Evolutionary conservation across 768 basidiomycete genomes (phyloP).

Genomic region (Lyophyllum shimeji): DNA sequence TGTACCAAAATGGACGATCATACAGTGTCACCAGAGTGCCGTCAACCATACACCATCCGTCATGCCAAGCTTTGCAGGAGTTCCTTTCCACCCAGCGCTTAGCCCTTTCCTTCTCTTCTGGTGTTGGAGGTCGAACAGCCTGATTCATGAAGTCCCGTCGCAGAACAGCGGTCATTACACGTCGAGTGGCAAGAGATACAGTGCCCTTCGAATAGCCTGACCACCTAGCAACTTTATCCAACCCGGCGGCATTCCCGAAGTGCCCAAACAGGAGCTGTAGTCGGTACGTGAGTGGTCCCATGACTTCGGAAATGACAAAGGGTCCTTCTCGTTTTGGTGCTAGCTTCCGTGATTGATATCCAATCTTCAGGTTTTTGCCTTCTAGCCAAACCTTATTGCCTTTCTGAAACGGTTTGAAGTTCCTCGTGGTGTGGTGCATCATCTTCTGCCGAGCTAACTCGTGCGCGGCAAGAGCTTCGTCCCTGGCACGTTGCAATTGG

Average conservation of each 20-base stretch:
- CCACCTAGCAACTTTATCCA: slow-evolving; percentile 23
- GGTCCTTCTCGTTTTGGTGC: too few species aligned
- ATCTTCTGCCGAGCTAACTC: too few species aligned
- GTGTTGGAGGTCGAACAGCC: not conserved
- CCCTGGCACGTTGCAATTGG: too few species aligned
- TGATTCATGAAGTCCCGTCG: not conserved
- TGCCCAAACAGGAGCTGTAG: too few species aligned
- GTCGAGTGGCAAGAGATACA: slow-evolving; percentile 15
- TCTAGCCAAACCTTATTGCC: too few species aligned
- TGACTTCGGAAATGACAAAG: too few species aligned
- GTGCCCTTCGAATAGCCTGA: slow-evolving; percentile 13
- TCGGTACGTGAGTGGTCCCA: too few species aligned
- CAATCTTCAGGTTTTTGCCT: too few species aligned
- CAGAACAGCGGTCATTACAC: not conserved
- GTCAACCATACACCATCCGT: slow-evolving; percentile 22
- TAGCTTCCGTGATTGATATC: too few species aligned
- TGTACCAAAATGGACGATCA: slow-evolving; percentile 18
- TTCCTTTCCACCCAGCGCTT: slow-evolving; percentile 21
- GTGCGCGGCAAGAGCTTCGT: too few species aligned
- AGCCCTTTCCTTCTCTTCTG: slow-evolving; percentile 9
- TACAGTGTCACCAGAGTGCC: slow-evolving; percentile 18
- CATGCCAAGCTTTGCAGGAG: slow-evolving; percentile 18
- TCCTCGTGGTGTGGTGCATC: too few species aligned
- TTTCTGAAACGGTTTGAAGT: too few species aligned
- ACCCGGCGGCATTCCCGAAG: slow-evolving; percentile 18